Evolutionary conservation across 2,329 filamentous ascomycete species (phyloP), one percentile per base, ranked within the genome.

Genomic region (Fusarium nurragi): DNA sequence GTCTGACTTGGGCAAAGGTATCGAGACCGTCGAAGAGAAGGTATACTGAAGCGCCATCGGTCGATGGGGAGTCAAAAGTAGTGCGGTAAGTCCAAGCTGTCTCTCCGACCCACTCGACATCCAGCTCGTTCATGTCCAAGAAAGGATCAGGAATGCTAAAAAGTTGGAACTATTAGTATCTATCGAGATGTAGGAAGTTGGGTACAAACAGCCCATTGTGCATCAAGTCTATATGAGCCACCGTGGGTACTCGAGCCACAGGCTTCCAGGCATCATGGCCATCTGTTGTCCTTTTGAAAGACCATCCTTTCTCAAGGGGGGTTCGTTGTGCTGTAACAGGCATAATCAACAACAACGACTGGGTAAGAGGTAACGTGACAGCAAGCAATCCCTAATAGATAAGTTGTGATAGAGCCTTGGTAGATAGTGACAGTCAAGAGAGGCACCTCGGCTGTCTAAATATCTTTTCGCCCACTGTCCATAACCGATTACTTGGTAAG

Each of bases 171-270:
- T 1, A n/a, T 54, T 6, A 54, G 52, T 7, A 41, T 13, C 2
- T 9, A 13, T 4, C 3, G 14, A 2, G 8, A 2, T 4, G 6
- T 2, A 18, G 12, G 6, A 19, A 5, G 3, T 11, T 1, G 6
- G 6, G 7, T 8, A 51, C 57, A 28, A 25, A 63, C 60, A 43
- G 18, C 39, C 45, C 51, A 21, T 63, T 62, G 4, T 63, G n/a
- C 41, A 63, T 14, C n/a, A 63, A 22, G 23, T 63, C 60, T 3
- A 61, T 16, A 16, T 63, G 60, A 19, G 41, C 40, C 6, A 63
- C 60, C 4, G 57, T 62, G 3, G 60, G 60, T 23, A 63, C 60
- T 39, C 30, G 19, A 8, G 44, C 45, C 22, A 58, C 57, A 9
- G 57, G 38, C 4, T 45, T 58, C 57, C 53, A 58, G 1, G 39